These are phyloP conservation scores for Neonectria sp. DNA, from an alignment of 2,329 filamentous ascomycete genomes.

Conservation along the genomic window DNA sequence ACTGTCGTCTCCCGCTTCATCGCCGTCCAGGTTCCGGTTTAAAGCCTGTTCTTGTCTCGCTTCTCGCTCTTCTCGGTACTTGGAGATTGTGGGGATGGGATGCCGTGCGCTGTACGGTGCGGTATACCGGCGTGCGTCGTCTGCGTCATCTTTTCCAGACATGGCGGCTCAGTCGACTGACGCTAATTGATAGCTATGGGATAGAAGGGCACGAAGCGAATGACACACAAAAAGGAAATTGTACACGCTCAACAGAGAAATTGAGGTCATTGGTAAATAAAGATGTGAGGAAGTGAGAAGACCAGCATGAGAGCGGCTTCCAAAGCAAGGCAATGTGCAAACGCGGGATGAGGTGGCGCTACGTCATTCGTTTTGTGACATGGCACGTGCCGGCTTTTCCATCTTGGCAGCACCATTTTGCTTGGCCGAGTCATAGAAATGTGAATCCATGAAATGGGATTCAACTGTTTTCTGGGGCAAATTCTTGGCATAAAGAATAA, in stretches of 20 bases:
- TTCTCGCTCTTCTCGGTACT: slow-evolving; percentile 62
- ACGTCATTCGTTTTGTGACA: slow-evolving; percentile 43
- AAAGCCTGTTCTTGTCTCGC: slow-evolving; percentile 60
- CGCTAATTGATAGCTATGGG: slow-evolving; percentile 14
- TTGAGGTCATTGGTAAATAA: neutral
- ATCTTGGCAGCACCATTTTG: slow-evolving; percentile 41
- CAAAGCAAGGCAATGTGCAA: slow-evolving; percentile 17
- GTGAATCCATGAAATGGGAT: neutral
- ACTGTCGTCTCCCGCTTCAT: slow-evolving; percentile 33
- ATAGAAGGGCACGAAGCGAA: slow-evolving; percentile 8
- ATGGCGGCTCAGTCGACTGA: slow-evolving; percentile 43
- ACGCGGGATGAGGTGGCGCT: slow-evolving; percentile 41
- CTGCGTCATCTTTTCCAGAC: slow-evolving; percentile 55
- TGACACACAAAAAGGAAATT: slow-evolving; percentile 9
- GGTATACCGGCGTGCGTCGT: slow-evolving; percentile 56
- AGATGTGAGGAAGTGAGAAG: neutral
- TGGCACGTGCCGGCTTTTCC: slow-evolving; percentile 43
- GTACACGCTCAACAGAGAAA: slow-evolving; percentile 4
- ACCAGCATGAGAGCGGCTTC: slow-evolving; percentile 6
- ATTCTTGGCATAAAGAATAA: neutral
- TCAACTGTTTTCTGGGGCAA: neutral
- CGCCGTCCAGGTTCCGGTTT: slow-evolving; percentile 47
- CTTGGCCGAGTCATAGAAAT: slow-evolving; percentile 22
- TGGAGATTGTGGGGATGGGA: slow-evolving; percentile 65
- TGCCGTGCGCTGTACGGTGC: slow-evolving; percentile 60